These are phyloP conservation scores for Leonotis leonurus DNA, from an alignment of 257 asterid genomes.

Conservation along the genomic window DNA sequence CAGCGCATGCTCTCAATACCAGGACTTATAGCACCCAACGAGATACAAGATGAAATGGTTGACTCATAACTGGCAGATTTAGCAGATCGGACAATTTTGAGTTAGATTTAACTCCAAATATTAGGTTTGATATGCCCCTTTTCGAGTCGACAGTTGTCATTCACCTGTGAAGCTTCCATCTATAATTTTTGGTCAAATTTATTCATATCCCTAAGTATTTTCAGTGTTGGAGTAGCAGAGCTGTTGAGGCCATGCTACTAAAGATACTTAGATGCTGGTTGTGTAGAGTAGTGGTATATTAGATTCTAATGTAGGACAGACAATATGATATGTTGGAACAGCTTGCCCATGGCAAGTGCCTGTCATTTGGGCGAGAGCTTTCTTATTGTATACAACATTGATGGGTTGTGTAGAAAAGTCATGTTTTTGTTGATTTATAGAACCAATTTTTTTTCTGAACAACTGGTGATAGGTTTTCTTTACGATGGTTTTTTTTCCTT, in stretches of 20 bases:
- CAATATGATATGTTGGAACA: conserved; percentile 27
- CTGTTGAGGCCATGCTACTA: conserved; percentile 24
- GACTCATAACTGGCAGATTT: conserved; percentile 43
- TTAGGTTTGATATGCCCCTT: conserved; percentile 24
- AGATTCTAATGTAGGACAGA: conserved; percentile 46
- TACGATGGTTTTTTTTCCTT: neutral
- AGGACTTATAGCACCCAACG: conserved; percentile 86
- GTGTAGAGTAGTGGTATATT: conserved; percentile 52
- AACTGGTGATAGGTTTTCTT: no score
- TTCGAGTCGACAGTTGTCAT: conserved; percentile 10
- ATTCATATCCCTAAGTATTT: conserved; percentile 10
- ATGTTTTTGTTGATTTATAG: conserved; percentile 13
- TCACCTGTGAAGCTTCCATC: conserved; percentile 14
- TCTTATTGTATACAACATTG: conserved; percentile 34
- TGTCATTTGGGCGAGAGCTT: conserved; percentile 16
- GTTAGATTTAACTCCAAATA: conserved; percentile 12
- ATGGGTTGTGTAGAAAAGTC: conserved; percentile 40
- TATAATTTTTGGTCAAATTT: conserved; percentile 21
- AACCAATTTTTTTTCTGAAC: neutral
- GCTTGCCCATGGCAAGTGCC: conserved; percentile 5
- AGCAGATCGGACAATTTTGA: conserved; percentile 20
- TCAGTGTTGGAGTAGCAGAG: conserved; percentile 29
- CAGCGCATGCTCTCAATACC: conserved; percentile 85
- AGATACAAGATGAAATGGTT: conserved; percentile 87
- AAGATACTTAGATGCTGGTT: conserved; percentile 32